These are phyloP conservation scores for Aspergillus sp. DNA, from an alignment of 2,329 filamentous ascomycete species.

Conservation along the genomic window DNA sequence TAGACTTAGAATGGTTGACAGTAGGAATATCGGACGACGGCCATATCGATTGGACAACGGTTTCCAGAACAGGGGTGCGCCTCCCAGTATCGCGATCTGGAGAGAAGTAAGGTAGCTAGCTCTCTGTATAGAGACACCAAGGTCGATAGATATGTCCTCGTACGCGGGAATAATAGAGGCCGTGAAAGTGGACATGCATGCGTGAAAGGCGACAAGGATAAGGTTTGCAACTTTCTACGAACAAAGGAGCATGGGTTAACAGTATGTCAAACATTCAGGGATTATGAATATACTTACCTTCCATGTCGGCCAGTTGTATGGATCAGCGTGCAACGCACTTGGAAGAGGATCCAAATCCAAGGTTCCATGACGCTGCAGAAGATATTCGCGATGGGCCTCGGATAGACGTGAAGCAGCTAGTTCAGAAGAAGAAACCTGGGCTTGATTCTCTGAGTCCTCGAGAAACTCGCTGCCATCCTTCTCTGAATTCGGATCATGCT, in stretches of 20 bases:
- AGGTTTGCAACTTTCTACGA: slow-evolving; percentile 31
- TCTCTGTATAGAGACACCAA: slow-evolving; percentile 49
- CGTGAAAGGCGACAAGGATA: slow-evolving; percentile 57
- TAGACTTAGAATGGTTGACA: slow-evolving; percentile 51
- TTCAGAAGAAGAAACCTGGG: not conserved
- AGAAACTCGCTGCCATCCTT: slow-evolving; percentile 15
- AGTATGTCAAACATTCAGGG: not conserved
- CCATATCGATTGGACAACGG: slow-evolving; percentile 56
- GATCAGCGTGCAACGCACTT: slow-evolving; percentile 50
- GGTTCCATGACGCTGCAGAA: slow-evolving; percentile 54
- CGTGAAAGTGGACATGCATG: slow-evolving; percentile 59
- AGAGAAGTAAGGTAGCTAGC: slow-evolving; percentile 56
- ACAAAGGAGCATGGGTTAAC: not conserved
- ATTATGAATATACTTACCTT: slow-evolving; percentile 44
- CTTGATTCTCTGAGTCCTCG: slow-evolving; percentile 5
- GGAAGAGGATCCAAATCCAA: slow-evolving; percentile 55
- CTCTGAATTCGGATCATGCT: not conserved
- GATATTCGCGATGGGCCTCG: slow-evolving; percentile 41
- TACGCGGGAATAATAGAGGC: slow-evolving; percentile 59
- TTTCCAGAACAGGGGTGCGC: slow-evolving; percentile 56
- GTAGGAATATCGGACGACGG: slow-evolving; percentile 55
- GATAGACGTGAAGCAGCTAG: slow-evolving; percentile 17
- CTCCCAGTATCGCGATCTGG: slow-evolving; percentile 56
- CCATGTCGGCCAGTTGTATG: slow-evolving; percentile 56
- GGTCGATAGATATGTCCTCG: slow-evolving; percentile 50